A percentile compares a stretch with the other conserved stretches of the same genome.
Evolutionary conservation across 2,329 filamentous ascomycete genomes (phyloP).

Genomic region (Cryphonectria japonica): DNA sequence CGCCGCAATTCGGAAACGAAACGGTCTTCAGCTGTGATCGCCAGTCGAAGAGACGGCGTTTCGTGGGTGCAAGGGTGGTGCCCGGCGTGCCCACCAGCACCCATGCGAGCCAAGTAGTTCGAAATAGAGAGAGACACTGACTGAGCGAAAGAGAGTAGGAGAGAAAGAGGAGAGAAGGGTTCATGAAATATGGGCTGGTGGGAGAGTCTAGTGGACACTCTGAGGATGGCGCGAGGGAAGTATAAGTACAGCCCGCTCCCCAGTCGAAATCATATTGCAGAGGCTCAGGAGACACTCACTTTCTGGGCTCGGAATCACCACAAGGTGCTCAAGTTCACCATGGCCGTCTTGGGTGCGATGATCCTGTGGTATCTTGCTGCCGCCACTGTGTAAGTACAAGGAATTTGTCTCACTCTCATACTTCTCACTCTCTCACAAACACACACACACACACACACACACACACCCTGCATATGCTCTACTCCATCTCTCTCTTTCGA

Average conservation of each 20-base stretch:
- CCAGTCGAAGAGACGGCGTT: background rate
- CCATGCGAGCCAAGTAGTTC: no score
- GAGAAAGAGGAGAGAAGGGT: background rate
- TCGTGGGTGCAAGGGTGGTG: background rate
- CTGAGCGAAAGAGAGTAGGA: background rate
- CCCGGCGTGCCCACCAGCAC: background rate
- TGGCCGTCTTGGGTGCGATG: conserved; percentile 32
- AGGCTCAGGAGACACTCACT: conserved; percentile 29
- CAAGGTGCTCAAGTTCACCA: conserved; percentile 31
- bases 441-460: background rate
- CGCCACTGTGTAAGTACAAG: conserved; percentile 33
- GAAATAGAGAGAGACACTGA: no score
- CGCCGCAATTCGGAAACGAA: background rate
- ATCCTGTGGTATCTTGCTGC: conserved; percentile 33
- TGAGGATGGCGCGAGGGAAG: conserved; percentile 29
- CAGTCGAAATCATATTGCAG: conserved; percentile 26
- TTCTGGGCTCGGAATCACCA: conserved; percentile 31
- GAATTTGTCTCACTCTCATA: background rate
- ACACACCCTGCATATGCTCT: background rate
- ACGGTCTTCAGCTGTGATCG: background rate
- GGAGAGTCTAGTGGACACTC: conserved; percentile 27
- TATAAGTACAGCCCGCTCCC: conserved; percentile 38
- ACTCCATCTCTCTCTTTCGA: background rate
- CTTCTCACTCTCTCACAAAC: background rate
- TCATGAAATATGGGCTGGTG: background rate